These are phyloP conservation scores for Diplodia mutila DNA, from an alignment of 2,329 filamentous ascomycete species.

Conservation along the genomic window DNA sequence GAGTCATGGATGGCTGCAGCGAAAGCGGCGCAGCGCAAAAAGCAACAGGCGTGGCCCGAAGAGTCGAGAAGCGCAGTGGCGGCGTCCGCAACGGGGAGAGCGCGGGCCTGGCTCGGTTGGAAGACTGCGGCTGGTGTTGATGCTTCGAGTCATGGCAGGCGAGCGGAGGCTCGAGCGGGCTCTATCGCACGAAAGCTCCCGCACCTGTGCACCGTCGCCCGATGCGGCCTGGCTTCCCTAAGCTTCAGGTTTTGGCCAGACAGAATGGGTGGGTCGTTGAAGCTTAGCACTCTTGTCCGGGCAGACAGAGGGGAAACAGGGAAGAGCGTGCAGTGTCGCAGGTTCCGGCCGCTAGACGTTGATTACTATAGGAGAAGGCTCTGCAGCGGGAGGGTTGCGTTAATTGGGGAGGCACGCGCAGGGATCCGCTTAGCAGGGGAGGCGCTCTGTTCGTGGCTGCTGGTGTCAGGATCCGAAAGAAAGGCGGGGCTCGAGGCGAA, in stretches of 20 bases:
- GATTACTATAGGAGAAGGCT: background rate
- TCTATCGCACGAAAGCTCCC: slow-evolving; percentile 9
- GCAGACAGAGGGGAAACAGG: background rate
- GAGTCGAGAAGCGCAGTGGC: slow-evolving; percentile 3
- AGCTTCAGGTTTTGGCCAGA: background rate
- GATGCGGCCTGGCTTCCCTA: background rate
- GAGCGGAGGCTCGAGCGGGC: background rate
- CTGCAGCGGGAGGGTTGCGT: no score
- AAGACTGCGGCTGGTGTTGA: slow-evolving; percentile 16
- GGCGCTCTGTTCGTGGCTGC: background rate
- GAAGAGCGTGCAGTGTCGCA: background rate
- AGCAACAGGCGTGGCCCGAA: background rate
- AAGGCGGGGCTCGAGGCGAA: slow-evolving; percentile 20
- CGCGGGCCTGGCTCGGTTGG: slow-evolving; percentile 21
- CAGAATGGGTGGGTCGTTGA: background rate
- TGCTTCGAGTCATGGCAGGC: slow-evolving; percentile 17
- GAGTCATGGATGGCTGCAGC: background rate
- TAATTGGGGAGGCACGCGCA: background rate
- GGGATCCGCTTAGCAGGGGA: background rate
- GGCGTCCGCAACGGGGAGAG: slow-evolving; percentile 3
- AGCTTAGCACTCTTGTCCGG: slow-evolving; percentile 7
- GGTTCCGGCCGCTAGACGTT: background rate
- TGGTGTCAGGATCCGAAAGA: slow-evolving; percentile 22
- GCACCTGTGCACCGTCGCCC: background rate
- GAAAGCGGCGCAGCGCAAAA: background rate